phyloP scores from a whole-genome alignment of 345 rosid species.

The Corchorus olitorius region DNA sequence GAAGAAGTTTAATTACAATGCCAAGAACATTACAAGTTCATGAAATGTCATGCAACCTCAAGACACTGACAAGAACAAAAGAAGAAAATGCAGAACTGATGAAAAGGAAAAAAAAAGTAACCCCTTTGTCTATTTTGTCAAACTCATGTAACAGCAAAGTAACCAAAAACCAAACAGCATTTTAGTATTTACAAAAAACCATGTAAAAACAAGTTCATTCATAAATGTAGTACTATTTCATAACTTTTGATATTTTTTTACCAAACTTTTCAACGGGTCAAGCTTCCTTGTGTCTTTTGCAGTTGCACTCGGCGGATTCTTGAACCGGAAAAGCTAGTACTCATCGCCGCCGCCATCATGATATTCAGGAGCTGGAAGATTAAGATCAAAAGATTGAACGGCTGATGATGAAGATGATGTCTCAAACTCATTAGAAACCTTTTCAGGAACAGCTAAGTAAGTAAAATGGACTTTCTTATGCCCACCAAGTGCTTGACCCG shows the following conservation, averaged over 20 bases:
- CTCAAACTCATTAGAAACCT: neutral
- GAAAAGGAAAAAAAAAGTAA: neutral
- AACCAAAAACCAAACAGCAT: neutral
- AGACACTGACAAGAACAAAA: too few relatives aligned
- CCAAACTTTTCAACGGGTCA: neutral
- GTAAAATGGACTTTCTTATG: constrained; percentile 58
- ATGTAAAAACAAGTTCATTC: neutral
- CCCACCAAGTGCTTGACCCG: constrained; percentile 69
- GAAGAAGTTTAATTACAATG: neutral
- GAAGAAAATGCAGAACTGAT: neutral
- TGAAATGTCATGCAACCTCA: neutral
- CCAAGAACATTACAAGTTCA: neutral
- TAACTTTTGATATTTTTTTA: neutral
- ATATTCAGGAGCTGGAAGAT: constrained; percentile 36
- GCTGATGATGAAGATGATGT: neutral
- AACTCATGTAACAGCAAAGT: neutral
- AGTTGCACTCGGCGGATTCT: neutral
- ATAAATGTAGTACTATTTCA: too few relatives aligned
- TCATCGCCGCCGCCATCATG: neutral
- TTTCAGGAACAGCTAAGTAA: neutral
- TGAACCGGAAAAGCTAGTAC: neutral
- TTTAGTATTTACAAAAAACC: neutral
- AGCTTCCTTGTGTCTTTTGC: too few relatives aligned
- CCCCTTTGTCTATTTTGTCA: neutral
- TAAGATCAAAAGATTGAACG: constrained; percentile 39